These are phyloP conservation scores for Telfairia occidentalis DNA, from an alignment of 331 rosid species.

Conservation along the genomic window DNA sequence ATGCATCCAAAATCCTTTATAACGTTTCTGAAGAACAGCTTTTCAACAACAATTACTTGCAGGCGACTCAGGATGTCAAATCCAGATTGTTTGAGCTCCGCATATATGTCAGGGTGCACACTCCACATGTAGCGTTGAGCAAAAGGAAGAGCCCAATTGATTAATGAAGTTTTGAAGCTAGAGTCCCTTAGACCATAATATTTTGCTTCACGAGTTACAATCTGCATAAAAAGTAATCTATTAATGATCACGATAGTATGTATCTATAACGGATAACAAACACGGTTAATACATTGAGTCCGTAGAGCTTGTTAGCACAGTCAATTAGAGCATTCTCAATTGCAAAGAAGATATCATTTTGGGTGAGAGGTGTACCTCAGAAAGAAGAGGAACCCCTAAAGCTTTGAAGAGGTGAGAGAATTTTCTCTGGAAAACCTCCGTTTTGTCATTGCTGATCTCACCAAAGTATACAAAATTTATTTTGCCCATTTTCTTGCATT, in stretches of 20 bases:
- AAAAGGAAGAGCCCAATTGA: constrained; percentile 80
- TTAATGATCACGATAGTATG: background rate
- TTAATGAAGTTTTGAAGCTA: constrained; percentile 43
- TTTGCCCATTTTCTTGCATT: constrained; percentile 54
- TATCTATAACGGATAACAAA: background rate
- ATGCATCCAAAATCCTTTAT: constrained; percentile 38
- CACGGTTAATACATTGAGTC: background rate
- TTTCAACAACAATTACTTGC: constrained; percentile 59
- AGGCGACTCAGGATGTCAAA: constrained; percentile 33
- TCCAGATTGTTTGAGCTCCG: constrained; percentile 57
- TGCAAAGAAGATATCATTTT: too few species aligned
- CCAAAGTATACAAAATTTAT: constrained; percentile 59
- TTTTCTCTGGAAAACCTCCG: constrained; percentile 34
- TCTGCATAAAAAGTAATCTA: constrained; percentile 34
- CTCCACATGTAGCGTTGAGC: constrained; percentile 71
- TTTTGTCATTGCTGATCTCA: constrained; percentile 33
- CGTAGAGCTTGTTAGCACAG: background rate
- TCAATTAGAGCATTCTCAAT: background rate
- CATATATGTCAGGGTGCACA: constrained; percentile 42
- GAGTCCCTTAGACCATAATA: constrained; percentile 45
- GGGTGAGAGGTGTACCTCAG: constrained; percentile 45
- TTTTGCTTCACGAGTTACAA: constrained; percentile 76
- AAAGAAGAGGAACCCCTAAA: constrained; percentile 75
- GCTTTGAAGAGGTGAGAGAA: constrained; percentile 50
- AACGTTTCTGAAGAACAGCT: constrained; percentile 61